Evolutionary conservation across 331 rosid species (phyloP).

Genomic region (Rosa hybrid): DNA sequence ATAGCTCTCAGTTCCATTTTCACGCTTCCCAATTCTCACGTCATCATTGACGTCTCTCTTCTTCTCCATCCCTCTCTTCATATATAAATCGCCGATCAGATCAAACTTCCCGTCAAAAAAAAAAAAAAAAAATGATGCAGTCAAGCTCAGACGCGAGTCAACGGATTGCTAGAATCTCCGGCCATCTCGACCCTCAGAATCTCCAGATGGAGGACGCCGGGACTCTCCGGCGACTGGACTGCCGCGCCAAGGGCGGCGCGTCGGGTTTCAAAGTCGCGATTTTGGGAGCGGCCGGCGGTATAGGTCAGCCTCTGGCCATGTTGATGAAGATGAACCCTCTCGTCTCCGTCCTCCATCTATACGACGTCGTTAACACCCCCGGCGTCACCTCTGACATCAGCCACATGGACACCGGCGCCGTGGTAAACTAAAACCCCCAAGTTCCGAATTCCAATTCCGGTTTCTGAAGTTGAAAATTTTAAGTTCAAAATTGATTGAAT

Average conservation of each 20-base stretch:
- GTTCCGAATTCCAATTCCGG: background rate
- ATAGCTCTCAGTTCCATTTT: background rate
- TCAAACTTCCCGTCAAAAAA: background rate
- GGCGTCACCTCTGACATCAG: constrained; percentile 97
- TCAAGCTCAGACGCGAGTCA: constrained; percentile 41
- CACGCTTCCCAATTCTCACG: constrained; percentile 46
- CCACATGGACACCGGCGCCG: constrained; percentile 98
- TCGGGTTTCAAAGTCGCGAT: constrained; percentile 75
- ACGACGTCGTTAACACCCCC: constrained; percentile 91
- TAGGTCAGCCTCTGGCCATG: constrained; percentile 87
- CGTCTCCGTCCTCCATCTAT: constrained; percentile 90
- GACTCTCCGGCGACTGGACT: constrained; percentile 39
- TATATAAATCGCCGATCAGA: background rate
- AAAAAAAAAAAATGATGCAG: constrained; percentile 29
- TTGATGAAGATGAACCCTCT: constrained; percentile 90
- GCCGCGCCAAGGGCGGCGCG: constrained; percentile 85
- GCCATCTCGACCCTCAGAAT: constrained; percentile 59
- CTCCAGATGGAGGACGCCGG: constrained; percentile 46
- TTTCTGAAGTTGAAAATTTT: background rate
- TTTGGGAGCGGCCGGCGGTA: constrained; percentile 85
- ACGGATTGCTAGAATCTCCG: constrained; percentile 66
- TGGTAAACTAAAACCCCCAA: constrained; percentile 40
- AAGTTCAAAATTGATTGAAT: background rate
- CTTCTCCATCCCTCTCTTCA: background rate
- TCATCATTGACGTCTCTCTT: constrained; percentile 23